Percentiles rank a stretch among this genome's conserved stretches.
phyloP scores from a whole-genome alignment of 306 rosid species.

The Citrullus colocynthis region DNA sequence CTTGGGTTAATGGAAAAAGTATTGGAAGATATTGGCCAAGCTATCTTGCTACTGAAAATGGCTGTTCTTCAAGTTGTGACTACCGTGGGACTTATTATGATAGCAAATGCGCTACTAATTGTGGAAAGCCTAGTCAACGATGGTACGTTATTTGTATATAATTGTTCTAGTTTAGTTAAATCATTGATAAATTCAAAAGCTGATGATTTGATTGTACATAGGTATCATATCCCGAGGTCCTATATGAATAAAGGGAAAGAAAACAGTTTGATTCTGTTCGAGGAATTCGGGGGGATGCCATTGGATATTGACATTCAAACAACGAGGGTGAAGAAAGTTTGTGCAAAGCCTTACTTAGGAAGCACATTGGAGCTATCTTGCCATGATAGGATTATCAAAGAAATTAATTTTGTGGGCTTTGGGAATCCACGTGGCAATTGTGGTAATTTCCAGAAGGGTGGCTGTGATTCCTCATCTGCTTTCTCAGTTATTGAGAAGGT shows the following conservation, averaged over 20 bases:
- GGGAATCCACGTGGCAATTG: conserved; percentile 10
- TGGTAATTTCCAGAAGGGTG: background rate
- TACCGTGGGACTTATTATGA: conserved; percentile 27
- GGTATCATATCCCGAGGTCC: conserved; percentile 9
- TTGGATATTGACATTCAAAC: conserved; percentile 16
- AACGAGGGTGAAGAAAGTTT: conserved; percentile 1
- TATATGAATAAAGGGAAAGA: background rate
- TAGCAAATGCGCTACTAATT: conserved; percentile 31
- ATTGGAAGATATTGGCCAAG: conserved; percentile 51
- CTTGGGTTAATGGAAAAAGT: conserved; percentile 43
- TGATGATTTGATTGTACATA: background rate
- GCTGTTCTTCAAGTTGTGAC: conserved; percentile 30
- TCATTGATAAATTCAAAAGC: too few relatives aligned
- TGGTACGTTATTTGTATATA: conserved; percentile 1
- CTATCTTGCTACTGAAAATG: conserved; percentile 25
- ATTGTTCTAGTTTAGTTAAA: too few relatives aligned
- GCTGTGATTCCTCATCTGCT: conserved; percentile 9
- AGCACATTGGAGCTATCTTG: conserved; percentile 15
- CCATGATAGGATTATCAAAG: conserved; percentile 4
- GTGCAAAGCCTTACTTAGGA: conserved; percentile 20
- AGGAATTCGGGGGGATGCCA: conserved; percentile 24
- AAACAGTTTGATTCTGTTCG: background rate
- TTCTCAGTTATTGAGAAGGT: background rate
- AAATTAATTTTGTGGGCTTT: conserved; percentile 20
- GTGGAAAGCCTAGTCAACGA: conserved; percentile 41